Conservation (phyloP, 768 basidiomycete species). For the Naganishia vaughanmartiniae region DNA sequence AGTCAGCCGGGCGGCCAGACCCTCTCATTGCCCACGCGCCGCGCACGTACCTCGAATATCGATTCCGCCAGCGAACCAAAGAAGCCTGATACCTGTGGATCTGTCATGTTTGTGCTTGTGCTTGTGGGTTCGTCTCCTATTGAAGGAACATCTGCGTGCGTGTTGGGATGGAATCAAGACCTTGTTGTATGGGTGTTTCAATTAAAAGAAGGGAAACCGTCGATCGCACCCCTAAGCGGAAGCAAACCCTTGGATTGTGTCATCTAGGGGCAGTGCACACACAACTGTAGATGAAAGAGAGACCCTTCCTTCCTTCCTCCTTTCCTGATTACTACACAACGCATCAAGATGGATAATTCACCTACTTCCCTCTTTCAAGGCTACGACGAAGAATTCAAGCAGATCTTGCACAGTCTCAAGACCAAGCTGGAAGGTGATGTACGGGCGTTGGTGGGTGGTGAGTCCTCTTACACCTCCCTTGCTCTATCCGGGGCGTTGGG, state of each 20-base stretch:
- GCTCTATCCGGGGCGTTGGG: background rate
- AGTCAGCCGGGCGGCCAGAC: background rate
- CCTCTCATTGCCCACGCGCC: too few species aligned
- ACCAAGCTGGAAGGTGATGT: conserved; percentile 73
- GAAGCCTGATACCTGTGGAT: conserved; percentile 30
- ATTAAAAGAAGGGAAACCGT: too few species aligned
- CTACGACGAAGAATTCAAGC: conserved; percentile 87
- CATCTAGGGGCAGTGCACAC: background rate
- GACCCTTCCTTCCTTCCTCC: background rate
- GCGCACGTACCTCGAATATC: conserved; percentile 46
- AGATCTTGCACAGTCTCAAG: conserved; percentile 71
- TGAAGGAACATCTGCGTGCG: too few species aligned
- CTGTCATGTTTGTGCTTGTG: too few species aligned
- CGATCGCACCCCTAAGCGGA: conserved; percentile 20
- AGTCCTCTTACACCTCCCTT: conserved; percentile 41
- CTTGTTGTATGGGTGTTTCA: too few species aligned
- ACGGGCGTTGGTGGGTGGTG: conserved; percentile 68
- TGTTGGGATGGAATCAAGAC: too few species aligned
- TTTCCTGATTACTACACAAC: background rate
- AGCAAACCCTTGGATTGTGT: conserved; percentile 1
- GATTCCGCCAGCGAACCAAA: conserved; percentile 42
- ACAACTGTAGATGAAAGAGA: too few species aligned
- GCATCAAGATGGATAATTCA: conserved; percentile 49
- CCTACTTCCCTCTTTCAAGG: conserved; percentile 53
- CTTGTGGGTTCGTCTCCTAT: too few species aligned